These are phyloP conservation scores for Oryza rufipogon DNA, from an alignment of 176 grass and related monocot genomes.

Conservation along the genomic window DNA sequence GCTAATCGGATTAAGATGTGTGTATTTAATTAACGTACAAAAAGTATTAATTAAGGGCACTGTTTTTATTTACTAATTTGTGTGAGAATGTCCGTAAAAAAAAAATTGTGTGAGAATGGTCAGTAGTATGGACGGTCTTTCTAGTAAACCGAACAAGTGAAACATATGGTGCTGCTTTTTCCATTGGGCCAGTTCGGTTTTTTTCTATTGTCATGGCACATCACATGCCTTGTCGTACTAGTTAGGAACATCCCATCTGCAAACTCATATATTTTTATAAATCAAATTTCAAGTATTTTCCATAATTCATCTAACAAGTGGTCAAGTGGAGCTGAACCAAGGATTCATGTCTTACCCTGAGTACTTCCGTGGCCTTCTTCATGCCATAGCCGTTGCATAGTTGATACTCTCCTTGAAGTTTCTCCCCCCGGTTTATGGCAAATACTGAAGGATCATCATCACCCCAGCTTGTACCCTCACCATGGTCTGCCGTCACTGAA, in stretches of 20 bases:
- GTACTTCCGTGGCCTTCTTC: neutral
- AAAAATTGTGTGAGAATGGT: too few relatives aligned
- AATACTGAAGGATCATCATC: constrained; percentile 47
- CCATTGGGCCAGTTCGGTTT: too few relatives aligned
- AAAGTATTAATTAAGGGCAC: too few relatives aligned
- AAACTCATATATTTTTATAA: neutral
- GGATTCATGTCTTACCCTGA: constrained; percentile 35
- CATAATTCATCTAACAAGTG: neutral
- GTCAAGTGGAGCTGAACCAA: neutral
- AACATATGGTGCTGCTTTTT: too few relatives aligned
- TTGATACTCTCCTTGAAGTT: constrained; percentile 45
- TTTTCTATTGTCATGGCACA: too few relatives aligned
- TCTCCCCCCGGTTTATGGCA: neutral
- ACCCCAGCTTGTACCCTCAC: constrained; percentile 25
- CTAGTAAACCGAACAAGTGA: too few relatives aligned
- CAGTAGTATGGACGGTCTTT: too few relatives aligned
- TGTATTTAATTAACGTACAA: too few relatives aligned
- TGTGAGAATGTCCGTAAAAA: too few relatives aligned
- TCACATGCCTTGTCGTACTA: neutral
- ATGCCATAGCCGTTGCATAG: constrained; percentile 47
- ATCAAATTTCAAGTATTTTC: neutral
- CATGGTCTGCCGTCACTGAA: constrained; percentile 25
- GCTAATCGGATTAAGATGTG: too few relatives aligned
- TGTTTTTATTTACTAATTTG: too few relatives aligned
- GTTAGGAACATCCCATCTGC: neutral